These are phyloP conservation scores for Tuber microsphaerosporum DNA, from an alignment of 495 filamentous ascomycete genomes.

Conservation along the genomic window DNA sequence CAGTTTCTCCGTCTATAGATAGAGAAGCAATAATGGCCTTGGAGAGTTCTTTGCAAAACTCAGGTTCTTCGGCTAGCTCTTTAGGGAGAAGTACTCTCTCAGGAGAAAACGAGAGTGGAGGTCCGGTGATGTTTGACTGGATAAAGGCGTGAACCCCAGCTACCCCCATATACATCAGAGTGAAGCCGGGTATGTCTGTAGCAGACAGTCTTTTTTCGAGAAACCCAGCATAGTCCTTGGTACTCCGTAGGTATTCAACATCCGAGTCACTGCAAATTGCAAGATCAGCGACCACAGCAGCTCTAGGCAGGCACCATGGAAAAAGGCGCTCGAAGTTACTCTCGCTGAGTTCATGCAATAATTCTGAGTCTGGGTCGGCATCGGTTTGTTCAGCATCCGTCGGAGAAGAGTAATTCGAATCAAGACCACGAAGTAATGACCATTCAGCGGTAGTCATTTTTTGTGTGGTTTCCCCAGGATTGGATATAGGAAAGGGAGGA, in stretches of 20 bases:
- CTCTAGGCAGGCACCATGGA: not conserved
- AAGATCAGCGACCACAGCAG: conserved; percentile 19
- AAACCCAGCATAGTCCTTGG: conserved; percentile 27
- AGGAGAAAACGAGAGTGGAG: conserved; percentile 56
- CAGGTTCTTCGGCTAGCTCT: conserved; percentile 32
- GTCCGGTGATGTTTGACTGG: conserved; percentile 87
- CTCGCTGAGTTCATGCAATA: conserved; percentile 7
- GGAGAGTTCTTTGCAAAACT: conserved; percentile 35
- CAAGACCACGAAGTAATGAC: conserved; percentile 25
- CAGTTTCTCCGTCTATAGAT: conserved; percentile 73
- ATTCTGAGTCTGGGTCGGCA: not conserved
- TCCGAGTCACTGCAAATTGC: conserved; percentile 11
- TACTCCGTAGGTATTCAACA: conserved; percentile 8
- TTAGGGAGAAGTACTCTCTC: conserved; percentile 53
- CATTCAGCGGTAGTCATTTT: conserved; percentile 11
- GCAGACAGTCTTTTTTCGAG: conserved; percentile 11
- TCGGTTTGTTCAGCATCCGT: not conserved
- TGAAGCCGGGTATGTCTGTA: not conserved
- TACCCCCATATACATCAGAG: conserved; percentile 50
- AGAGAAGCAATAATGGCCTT: conserved; percentile 50
- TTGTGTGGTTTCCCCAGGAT: not conserved
- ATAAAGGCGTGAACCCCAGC: conserved; percentile 76
- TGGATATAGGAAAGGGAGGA: not conserved
- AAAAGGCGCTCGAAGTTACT: conserved; percentile 30
- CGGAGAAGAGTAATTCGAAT: not conserved